phyloP scores from a whole-genome alignment of 1,284 basidiomycete species.

The Papiliotrema fonsecae region DNA sequence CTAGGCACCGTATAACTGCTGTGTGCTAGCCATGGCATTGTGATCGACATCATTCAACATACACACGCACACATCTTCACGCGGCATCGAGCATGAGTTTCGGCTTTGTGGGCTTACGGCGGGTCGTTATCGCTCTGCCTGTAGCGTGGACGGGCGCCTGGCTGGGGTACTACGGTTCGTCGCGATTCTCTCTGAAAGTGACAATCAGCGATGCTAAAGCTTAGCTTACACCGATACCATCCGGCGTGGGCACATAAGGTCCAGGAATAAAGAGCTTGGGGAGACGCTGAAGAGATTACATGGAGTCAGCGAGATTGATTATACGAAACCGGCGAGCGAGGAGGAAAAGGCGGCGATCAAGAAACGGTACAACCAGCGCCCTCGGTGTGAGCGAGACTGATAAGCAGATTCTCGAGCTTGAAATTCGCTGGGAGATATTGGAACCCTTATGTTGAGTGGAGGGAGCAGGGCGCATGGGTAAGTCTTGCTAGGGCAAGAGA shows the following conservation, averaged over 20 bases:
- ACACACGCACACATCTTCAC: not conserved
- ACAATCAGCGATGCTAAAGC: not conserved
- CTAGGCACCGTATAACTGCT: too few relatives aligned
- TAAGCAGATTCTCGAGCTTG: conserved; percentile 33
- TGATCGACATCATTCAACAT: not conserved
- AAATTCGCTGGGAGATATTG: conserved; percentile 43
- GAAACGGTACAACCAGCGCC: conserved; percentile 29
- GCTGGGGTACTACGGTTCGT: conserved; percentile 43
- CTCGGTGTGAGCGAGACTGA: not conserved
- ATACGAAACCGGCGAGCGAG: conserved; percentile 29
- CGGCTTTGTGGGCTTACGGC: conserved; percentile 29
- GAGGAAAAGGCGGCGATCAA: conserved; percentile 45
- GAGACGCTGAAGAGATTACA: conserved; percentile 20
- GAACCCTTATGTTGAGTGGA: conserved; percentile 52
- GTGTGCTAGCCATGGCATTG: not conserved
- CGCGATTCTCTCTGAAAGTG: not conserved
- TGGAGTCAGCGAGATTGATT: conserved; percentile 14
- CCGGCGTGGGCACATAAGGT: conserved; percentile 35
- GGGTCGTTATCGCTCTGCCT: conserved; percentile 35
- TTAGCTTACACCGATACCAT: conserved; percentile 46
- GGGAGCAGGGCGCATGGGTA: conserved; percentile 52
- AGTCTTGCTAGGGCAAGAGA: conserved; percentile 5
- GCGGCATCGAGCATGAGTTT: too few relatives aligned
- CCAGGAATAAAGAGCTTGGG: conserved; percentile 24
- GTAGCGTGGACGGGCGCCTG: conserved; percentile 42